Percentiles rank a stretch among this genome's conserved stretches.
Conservation (phyloP, 306 rosid genomes). For the Biancaea sappan region DNA sequence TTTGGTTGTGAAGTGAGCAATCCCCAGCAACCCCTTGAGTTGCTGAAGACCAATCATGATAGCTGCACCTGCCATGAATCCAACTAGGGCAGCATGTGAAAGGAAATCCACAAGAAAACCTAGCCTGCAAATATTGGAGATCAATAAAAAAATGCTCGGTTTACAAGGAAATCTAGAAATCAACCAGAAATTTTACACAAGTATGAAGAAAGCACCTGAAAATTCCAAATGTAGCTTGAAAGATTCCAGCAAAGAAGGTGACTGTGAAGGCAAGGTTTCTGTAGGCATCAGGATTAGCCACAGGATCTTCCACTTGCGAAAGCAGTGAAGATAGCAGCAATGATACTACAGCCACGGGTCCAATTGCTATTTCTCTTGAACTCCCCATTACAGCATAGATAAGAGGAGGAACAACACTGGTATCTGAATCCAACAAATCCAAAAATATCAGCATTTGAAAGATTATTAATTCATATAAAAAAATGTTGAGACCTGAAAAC, state of each 20-base stretch:
- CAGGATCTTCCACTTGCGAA: conserved; percentile 69
- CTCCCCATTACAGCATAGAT: conserved; percentile 93
- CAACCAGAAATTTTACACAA: conserved; percentile 43
- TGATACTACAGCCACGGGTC: conserved; percentile 96
- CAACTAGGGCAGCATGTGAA: conserved; percentile 94
- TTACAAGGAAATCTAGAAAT: conserved; percentile 44
- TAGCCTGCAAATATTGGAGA: conserved; percentile 52
- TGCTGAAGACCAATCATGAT: conserved; percentile 93
- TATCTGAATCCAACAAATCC: conserved; percentile 50
- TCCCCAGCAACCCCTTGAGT: conserved; percentile 79
- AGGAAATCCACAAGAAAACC: conserved; percentile 93
- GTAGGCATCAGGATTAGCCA: conserved; percentile 59
- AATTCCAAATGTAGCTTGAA: conserved; percentile 78
- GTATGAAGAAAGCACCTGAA: conserved; percentile 52
- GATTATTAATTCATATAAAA: background rate
- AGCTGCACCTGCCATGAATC: conserved; percentile 98
- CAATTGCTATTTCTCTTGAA: conserved; percentile 90
- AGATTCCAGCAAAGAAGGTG: conserved; percentile 86
- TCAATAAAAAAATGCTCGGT: conserved; percentile 36
- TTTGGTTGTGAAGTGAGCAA: conserved; percentile 65
- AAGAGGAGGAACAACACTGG: conserved; percentile 88
- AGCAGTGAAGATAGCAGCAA: conserved; percentile 66
- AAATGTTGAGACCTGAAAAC: background rate
- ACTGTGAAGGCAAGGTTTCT: conserved; percentile 68
- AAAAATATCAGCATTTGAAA: conserved; percentile 1